phyloP scores from a whole-genome alignment of 1,284 basidiomycete genomes.

The Cystobasidium sp. region DNA sequence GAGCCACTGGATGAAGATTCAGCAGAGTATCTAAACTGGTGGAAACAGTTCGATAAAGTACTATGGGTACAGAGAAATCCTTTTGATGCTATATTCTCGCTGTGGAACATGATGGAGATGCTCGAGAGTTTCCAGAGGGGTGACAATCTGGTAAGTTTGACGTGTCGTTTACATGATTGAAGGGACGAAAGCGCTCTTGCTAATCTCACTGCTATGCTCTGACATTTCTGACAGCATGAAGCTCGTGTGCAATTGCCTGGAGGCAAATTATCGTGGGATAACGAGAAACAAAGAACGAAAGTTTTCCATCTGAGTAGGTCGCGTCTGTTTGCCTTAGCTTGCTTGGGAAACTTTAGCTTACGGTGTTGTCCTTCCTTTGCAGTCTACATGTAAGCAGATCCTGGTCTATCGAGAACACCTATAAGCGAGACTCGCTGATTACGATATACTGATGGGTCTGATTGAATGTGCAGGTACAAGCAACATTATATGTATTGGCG shows the following conservation, averaged over 20 bases:
- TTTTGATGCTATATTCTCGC: conserved; percentile 32
- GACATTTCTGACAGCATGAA: conserved; percentile 21
- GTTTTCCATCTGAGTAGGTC: conserved; percentile 28
- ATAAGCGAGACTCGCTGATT: no score
- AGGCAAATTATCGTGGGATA: conserved; percentile 25
- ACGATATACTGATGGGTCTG: not conserved
- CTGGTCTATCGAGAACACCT: not conserved
- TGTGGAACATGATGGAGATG: conserved; percentile 39
- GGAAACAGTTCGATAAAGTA: conserved; percentile 18
- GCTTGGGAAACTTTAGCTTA: not conserved
- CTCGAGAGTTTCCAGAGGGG: conserved; percentile 26
- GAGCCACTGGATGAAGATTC: conserved; percentile 14
- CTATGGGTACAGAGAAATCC: conserved; percentile 34
- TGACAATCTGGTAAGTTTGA: conserved; percentile 35
- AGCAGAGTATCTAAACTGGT: conserved; percentile 23
- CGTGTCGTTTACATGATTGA: no score
- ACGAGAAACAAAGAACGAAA: conserved; percentile 25
- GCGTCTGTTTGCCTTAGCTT: not conserved
- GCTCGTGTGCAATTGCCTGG: conserved; percentile 16
- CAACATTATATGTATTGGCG: conserved; percentile 32
- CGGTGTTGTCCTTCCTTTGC: not conserved
- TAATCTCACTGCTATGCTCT: no score
- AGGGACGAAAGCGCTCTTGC: no score
- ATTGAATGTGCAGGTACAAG: not conserved
- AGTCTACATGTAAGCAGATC: conserved; percentile 18